These are phyloP conservation scores for Mortierella sp. DNA, from an alignment of 371 early-diverging fungal genomes.

Conservation along the genomic window DNA sequence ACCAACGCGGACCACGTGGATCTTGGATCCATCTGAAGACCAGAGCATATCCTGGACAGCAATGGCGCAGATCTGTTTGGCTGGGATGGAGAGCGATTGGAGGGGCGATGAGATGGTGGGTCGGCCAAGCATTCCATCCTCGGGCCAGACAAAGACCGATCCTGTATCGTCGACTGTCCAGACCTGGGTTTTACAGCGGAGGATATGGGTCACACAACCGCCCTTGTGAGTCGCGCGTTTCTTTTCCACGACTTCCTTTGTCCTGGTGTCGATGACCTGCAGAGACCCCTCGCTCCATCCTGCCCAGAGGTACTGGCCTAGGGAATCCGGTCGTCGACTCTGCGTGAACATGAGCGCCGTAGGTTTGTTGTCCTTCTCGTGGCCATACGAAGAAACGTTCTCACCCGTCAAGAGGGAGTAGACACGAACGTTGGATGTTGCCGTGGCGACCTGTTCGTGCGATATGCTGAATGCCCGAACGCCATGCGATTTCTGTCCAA, in stretches of 20 bases:
- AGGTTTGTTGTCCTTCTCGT: conserved; percentile 54
- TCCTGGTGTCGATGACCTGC: conserved; percentile 67
- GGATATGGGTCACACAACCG: conserved; percentile 71
- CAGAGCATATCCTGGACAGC: conserved; percentile 70
- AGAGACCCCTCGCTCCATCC: conserved; percentile 74
- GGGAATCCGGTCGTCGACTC: conserved; percentile 60
- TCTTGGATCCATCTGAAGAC: conserved; percentile 67
- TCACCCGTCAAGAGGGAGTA: conserved; percentile 47
- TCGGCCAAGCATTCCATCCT: conserved; percentile 50
- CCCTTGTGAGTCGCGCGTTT: conserved; percentile 67
- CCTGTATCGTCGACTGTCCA: conserved; percentile 87
- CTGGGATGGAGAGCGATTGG: conserved; percentile 57
- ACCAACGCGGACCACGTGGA: conserved; percentile 64
- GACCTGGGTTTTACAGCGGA: conserved; percentile 70
- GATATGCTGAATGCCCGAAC: conserved; percentile 53
- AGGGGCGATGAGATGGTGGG: conserved; percentile 54
- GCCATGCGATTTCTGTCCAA: conserved; percentile 53
- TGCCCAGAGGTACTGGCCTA: conserved; percentile 76
- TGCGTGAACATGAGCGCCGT: conserved; percentile 53
- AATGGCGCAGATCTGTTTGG: conserved; percentile 61
- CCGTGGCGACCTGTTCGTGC: conserved; percentile 54
- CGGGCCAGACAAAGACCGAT: conserved; percentile 76
- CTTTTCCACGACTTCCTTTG: conserved; percentile 64
- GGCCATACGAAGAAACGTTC: conserved; percentile 54
- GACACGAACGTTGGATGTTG: conserved; percentile 52